phyloP scores from a whole-genome alignment of 2,329 filamentous ascomycete species.

The Aaosphaeria arxii region DNA sequence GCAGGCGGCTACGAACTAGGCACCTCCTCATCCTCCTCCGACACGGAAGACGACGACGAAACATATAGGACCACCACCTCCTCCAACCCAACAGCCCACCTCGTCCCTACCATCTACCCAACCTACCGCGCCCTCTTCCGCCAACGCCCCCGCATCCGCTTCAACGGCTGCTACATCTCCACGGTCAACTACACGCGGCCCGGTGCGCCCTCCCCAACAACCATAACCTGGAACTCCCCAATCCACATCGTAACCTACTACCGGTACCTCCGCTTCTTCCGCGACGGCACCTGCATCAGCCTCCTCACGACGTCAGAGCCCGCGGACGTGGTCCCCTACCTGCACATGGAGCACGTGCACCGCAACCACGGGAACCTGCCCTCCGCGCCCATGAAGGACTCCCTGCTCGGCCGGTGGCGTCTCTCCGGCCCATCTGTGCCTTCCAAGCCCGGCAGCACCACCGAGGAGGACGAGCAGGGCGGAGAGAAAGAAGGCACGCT shows the following conservation, averaged over 20 bases:
- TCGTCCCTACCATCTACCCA: slow-evolving; percentile 36
- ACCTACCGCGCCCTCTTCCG: slow-evolving; percentile 69
- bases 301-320: slow-evolving; percentile 81
- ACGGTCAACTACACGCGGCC: slow-evolving; percentile 92
- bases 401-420: slow-evolving; percentile 64
- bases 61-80: neutral
- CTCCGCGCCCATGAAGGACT: slow-evolving; percentile 64
- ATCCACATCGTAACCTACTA: slow-evolving; percentile 98
- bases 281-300: slow-evolving; percentile 79
- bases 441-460: neutral
- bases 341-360: slow-evolving; percentile 68
- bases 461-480: neutral
- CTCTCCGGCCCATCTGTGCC: slow-evolving; percentile 51
- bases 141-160: slow-evolving; percentile 78
- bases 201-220: slow-evolving; percentile 69
- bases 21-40: slow-evolving; percentile 14
- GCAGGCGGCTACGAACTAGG: slow-evolving; percentile 29
- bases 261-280: slow-evolving; percentile 92
- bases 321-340: slow-evolving; percentile 78
- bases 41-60: slow-evolving; percentile 6
- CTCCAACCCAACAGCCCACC: slow-evolving; percentile 23
- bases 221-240: slow-evolving; percentile 72
- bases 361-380: slow-evolving; percentile 41
- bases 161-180: slow-evolving; percentile 94
- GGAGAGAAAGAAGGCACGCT: slow-evolving; percentile 44